These are phyloP conservation scores for Backusella luteola DNA, from an alignment of 192 early-diverging fungal species.

Conservation along the genomic window DNA sequence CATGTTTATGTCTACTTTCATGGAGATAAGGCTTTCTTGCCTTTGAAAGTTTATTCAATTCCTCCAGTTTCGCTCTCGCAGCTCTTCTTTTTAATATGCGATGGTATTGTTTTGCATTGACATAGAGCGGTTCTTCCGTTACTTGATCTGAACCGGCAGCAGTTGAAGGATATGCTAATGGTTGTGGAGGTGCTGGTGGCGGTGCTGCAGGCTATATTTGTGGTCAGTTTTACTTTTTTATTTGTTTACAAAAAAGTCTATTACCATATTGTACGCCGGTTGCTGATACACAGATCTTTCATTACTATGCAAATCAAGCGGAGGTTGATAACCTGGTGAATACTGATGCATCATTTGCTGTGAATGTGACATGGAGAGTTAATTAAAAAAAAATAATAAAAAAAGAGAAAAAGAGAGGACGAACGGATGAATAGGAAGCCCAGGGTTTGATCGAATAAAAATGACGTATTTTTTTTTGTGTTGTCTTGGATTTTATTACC, in stretches of 20 bases:
- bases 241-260: neutral
- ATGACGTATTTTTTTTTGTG: neutral
- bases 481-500: neutral
- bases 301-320: neutral
- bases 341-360: conserved; percentile 4
- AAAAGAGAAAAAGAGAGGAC: neutral
- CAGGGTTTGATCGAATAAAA: conserved; percentile 4
- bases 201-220: neutral
- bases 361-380: neutral
- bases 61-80: conserved; percentile 81
- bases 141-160: conserved; percentile 14
- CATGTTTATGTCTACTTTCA: conserved; percentile 96
- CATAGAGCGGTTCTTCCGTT: conserved; percentile 82
- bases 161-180: neutral
- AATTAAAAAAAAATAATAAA: neutral
- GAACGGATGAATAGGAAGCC: neutral
- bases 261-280: neutral
- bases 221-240: neutral
- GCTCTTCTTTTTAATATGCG: conserved; percentile 94
- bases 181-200: neutral
- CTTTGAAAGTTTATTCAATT: conserved; percentile 68
- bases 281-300: neutral
- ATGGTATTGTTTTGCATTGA: conserved; percentile 99
- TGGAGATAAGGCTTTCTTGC: conserved; percentile 94
- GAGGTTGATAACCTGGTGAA: conserved; percentile 5